Evolutionary conservation across 257 asterid genomes (phyloP).

Genomic region (Solanum virginianum): DNA sequence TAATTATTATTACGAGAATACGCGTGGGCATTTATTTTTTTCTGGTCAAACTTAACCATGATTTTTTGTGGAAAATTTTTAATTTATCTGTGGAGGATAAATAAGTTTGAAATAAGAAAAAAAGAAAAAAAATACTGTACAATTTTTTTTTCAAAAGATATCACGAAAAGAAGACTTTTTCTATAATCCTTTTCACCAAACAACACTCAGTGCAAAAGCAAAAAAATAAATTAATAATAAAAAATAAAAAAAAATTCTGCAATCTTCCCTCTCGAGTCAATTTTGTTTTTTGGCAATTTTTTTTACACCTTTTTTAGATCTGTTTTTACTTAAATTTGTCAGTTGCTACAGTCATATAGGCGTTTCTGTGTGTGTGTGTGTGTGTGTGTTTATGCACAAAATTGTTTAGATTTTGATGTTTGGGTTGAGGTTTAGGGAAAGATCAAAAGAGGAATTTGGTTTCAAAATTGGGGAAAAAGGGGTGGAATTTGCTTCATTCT

Average conservation of each 20-base stretch:
- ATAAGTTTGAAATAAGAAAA: not conserved
- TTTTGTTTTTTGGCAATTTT: not conserved
- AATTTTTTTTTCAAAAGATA: not conserved
- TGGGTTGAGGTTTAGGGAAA: not conserved
- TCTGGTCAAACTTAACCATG: not conserved
- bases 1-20: not conserved
- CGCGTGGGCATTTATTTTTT: not conserved
- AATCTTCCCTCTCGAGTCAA: not conserved
- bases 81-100: not conserved
- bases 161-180: not conserved
- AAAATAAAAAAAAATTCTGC: not conserved
- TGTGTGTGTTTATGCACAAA: not conserved
- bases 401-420: not conserved
- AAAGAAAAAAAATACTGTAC: not conserved
- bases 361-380: not conserved
- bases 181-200: not conserved
- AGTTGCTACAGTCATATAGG: not conserved
- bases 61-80: not conserved
- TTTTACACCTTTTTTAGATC: not conserved
- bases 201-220: not conserved
- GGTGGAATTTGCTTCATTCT: not conserved
- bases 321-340: not conserved
- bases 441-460: slow-evolving; percentile 5
- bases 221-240: not conserved
- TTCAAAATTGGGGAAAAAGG: not conserved